These are phyloP conservation scores for Ogataea nitratoaversa DNA, from an alignment of 805 yeast species.

Conservation along the genomic window DNA sequence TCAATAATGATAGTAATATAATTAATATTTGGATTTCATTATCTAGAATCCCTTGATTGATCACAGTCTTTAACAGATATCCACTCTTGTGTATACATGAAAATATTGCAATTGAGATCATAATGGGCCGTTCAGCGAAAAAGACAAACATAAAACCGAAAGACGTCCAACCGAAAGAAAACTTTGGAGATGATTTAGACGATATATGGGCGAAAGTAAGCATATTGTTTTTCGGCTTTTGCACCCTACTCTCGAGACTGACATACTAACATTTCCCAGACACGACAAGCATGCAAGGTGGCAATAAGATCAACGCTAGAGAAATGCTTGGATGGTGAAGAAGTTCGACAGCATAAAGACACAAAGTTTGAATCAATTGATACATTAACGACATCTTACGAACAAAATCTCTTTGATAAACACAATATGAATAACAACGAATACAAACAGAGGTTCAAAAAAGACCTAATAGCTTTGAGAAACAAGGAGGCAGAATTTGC, in stretches of 20 bases:
- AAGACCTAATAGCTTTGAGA: constrained; percentile 29
- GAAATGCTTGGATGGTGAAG: constrained; percentile 3
- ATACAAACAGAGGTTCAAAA: constrained; percentile 28
- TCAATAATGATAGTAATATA: no score
- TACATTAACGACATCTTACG: constrained; percentile 20
- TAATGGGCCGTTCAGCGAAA: constrained; percentile 1
- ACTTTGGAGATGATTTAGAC: constrained; percentile 21
- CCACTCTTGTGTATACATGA: no score
- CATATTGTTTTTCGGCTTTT: not conserved
- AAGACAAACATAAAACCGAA: constrained; percentile 5
- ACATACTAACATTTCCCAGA: constrained; percentile 9
- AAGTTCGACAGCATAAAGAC: not conserved
- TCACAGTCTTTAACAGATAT: no score
- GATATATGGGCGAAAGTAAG: constrained; percentile 23
- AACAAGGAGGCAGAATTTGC: constrained; percentile 26
- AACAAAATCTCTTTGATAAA: constrained; percentile 17
- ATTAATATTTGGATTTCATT: no score
- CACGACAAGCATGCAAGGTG: constrained; percentile 21
- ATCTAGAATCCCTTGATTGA: no score
- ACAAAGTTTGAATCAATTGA: constrained; percentile 1
- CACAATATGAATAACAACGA: constrained; percentile 13
- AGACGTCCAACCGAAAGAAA: not conserved
- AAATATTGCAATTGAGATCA: no score
- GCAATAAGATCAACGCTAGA: constrained; percentile 19
- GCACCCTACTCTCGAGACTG: no score